Percentiles rank a stretch among this genome's conserved stretches.
Evolutionary conservation across 2,329 filamentous ascomycete species (phyloP).

Genomic region (Malbranchea zuffiana): DNA sequence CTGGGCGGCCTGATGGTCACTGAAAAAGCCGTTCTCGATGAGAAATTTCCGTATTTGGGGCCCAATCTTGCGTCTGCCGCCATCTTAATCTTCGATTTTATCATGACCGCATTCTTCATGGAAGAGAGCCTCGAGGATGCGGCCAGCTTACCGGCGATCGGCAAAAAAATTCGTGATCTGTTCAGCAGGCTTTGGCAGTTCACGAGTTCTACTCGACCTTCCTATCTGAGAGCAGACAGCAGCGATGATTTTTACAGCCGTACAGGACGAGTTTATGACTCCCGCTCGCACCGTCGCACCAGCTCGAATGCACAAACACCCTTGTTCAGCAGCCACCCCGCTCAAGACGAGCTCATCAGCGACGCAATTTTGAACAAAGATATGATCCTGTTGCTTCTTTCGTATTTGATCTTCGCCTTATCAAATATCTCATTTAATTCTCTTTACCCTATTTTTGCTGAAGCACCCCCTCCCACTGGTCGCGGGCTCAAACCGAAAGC

Average conservation of each 20-base stretch:
- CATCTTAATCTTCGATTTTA: conserved; percentile 60
- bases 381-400: conserved; percentile 67
- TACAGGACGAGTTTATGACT: conserved; percentile 30
- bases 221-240: conserved; percentile 41
- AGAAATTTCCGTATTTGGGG: conserved; percentile 65
- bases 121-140: conserved; percentile 73
- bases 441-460: conserved; percentile 84
- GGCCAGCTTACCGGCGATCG: conserved; percentile 49
- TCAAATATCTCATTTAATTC: conserved; percentile 93
- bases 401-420: conserved; percentile 87
- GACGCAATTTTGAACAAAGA: conserved; percentile 64
- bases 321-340: conserved; percentile 31
- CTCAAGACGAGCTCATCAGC: conserved; percentile 31
- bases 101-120: conserved; percentile 67
- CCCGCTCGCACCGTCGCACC: conserved; percentile 19
- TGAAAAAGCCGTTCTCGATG: conserved; percentile 43
- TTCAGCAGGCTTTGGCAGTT: conserved; percentile 64
- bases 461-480: conserved; percentile 62
- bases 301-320: not conserved
- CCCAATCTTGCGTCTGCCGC: conserved; percentile 71
- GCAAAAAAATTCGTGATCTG: conserved; percentile 46
- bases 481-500: conserved; percentile 63
- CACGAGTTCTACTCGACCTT: conserved; percentile 46
- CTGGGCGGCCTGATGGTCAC: conserved; percentile 77
- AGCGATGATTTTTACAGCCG: conserved; percentile 15